Conservation (phyloP, 148 eudicot species). For the Heliosperma pusillum region DNA sequence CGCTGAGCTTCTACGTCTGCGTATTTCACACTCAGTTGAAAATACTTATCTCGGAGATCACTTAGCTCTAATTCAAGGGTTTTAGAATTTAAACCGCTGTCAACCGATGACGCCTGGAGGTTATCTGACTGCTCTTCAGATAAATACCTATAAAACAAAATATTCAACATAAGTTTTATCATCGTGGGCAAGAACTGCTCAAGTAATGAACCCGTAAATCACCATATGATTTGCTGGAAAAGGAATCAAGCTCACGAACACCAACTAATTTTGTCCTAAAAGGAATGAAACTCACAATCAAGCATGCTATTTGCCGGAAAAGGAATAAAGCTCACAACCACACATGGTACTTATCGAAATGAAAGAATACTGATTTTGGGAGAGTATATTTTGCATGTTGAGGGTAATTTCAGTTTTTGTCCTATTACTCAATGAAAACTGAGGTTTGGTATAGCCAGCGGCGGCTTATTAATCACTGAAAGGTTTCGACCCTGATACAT, state of each 20-base stretch:
- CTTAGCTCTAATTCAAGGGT: constrained; percentile 60
- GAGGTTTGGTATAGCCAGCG: no score
- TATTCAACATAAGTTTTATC: neutral
- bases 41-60: constrained; percentile 79
- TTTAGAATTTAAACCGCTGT: constrained; percentile 32
- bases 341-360: no score
- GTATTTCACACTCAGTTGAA: constrained; percentile 77
- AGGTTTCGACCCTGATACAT: no score
- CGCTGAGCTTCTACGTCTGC: constrained; percentile 90
- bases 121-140: constrained; percentile 38
- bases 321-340: neutral
- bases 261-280: no score
- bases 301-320: neutral
- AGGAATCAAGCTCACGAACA: no score
- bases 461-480: no score
- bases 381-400: no score
- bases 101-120: constrained; percentile 28
- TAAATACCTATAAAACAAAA: constrained; percentile 33
- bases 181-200: neutral
- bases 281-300: neutral
- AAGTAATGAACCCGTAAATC: neutral
- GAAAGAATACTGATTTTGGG: no score
- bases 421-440: no score
- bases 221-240: no score
- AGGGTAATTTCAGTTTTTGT: no score